phyloP scores from a whole-genome alignment of 371 early-diverging fungal genomes.

The Actinomortierella ambigua region DNA sequence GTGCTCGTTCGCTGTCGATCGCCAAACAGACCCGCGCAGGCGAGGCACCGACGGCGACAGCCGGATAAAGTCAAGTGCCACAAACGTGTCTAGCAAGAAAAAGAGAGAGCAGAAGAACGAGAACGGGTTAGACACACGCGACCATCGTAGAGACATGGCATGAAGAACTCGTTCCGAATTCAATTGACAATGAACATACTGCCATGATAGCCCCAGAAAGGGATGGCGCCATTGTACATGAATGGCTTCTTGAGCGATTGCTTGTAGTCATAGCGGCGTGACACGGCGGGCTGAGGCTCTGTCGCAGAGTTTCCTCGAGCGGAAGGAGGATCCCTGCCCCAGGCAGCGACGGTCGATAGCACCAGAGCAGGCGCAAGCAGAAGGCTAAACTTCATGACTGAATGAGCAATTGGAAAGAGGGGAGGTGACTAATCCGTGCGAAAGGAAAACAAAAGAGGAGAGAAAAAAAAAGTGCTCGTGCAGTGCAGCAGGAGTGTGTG shows the following conservation, averaged over 20 bases:
- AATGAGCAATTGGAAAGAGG: background rate
- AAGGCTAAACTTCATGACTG: conserved; percentile 15
- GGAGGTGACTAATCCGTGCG: background rate
- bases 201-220: conserved; percentile 19
- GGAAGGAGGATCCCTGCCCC: conserved; percentile 20
- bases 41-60: conserved; percentile 72
- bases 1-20: conserved; percentile 65
- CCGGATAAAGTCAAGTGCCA: conserved; percentile 66
- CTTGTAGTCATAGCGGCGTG: conserved; percentile 37
- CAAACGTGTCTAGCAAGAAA: conserved; percentile 56
- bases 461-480: background rate
- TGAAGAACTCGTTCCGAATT: too few relatives aligned
- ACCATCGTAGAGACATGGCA: too few relatives aligned
- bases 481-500: background rate
- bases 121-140: conserved; percentile 4
- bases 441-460: background rate
- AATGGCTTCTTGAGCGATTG: conserved; percentile 44
- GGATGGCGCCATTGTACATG: conserved; percentile 28
- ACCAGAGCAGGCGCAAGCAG: conserved; percentile 16
- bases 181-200: too few relatives aligned
- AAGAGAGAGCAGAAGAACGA: background rate
- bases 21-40: conserved; percentile 73
- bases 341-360: conserved; percentile 22
- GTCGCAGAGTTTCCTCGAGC: background rate
- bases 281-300: conserved; percentile 7